phyloP scores from a whole-genome alignment of 2,329 filamentous ascomycete species.

The Fusarium succisae region DNA sequence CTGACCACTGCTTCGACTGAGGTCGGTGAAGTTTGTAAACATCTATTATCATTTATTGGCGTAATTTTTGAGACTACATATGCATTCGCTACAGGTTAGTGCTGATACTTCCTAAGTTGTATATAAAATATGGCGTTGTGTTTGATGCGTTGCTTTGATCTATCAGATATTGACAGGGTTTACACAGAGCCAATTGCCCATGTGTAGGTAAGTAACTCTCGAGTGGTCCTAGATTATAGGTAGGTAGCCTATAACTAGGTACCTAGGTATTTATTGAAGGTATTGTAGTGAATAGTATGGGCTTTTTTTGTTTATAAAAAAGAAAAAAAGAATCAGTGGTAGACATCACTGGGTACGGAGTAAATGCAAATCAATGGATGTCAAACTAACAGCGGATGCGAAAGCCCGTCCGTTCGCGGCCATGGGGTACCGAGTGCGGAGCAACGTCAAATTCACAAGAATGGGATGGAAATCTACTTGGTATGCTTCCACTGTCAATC shows the following conservation, averaged over 20 bases:
- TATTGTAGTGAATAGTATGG: background rate
- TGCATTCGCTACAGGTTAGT: background rate
- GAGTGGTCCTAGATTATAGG: background rate
- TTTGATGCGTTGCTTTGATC: background rate
- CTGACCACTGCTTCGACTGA: background rate
- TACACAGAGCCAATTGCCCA: background rate
- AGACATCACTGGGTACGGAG: background rate
- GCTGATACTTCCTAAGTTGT: background rate
- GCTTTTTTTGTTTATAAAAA: no score
- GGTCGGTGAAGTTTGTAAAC: background rate
- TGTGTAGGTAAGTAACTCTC: background rate
- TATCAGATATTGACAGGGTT: background rate
- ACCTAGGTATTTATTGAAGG: background rate
- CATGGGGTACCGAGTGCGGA: constrained; percentile 15
- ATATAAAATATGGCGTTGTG: background rate
- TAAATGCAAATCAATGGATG: background rate
- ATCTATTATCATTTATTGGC: background rate
- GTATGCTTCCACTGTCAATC: background rate
- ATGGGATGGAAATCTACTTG: background rate
- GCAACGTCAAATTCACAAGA: background rate
- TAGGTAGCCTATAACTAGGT: background rate
- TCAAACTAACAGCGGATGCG: background rate
- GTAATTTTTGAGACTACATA: background rate
- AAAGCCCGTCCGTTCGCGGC: constrained; percentile 4
- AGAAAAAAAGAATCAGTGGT: background rate